These are phyloP conservation scores for Ceratobasidium sp. DNA, from an alignment of 1,284 basidiomycete species.

Conservation along the genomic window DNA sequence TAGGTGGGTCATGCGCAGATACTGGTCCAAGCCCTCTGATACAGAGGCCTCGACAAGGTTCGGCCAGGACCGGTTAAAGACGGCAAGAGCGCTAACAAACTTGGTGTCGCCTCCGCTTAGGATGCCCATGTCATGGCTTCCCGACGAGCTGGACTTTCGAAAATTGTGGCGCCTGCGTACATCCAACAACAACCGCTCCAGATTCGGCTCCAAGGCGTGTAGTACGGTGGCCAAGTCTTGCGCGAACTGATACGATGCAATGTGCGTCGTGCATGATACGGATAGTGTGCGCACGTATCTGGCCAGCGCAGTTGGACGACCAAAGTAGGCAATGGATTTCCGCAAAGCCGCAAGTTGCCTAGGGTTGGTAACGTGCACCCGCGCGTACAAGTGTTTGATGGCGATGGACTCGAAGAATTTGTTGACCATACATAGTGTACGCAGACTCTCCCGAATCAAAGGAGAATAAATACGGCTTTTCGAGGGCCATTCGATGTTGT, in stretches of 20 bases:
- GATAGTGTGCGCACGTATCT: slow-evolving; percentile 31
- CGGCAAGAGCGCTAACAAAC: not conserved
- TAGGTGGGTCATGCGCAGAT: slow-evolving; percentile 16
- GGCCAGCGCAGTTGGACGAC: slow-evolving; percentile 24
- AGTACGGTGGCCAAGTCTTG: slow-evolving; percentile 12
- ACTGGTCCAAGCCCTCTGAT: slow-evolving; percentile 34
- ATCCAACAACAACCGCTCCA: slow-evolving; percentile 18
- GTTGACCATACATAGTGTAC: slow-evolving; percentile 14
- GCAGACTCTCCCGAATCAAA: slow-evolving; percentile 16
- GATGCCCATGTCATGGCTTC: slow-evolving; percentile 24
- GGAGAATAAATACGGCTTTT: slow-evolving; percentile 3
- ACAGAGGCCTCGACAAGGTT: slow-evolving; percentile 22
- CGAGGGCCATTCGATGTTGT: not conserved
- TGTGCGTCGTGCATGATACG: slow-evolving; percentile 22
- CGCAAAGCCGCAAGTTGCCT: slow-evolving; percentile 19
- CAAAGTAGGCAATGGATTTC: slow-evolving; percentile 27
- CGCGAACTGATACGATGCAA: slow-evolving; percentile 26
- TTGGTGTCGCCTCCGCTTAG: not conserved
- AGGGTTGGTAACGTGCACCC: slow-evolving; percentile 14
- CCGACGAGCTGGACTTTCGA: slow-evolving; percentile 10
- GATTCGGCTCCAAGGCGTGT: not conserved
- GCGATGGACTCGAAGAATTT: slow-evolving; percentile 33
- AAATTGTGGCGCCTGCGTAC: slow-evolving; percentile 25
- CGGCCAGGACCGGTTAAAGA: slow-evolving; percentile 19
- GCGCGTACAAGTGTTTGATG: slow-evolving; percentile 19